Conservation (phyloP, 169 alveolate species). For the Cryptosporidium canis region DNA sequence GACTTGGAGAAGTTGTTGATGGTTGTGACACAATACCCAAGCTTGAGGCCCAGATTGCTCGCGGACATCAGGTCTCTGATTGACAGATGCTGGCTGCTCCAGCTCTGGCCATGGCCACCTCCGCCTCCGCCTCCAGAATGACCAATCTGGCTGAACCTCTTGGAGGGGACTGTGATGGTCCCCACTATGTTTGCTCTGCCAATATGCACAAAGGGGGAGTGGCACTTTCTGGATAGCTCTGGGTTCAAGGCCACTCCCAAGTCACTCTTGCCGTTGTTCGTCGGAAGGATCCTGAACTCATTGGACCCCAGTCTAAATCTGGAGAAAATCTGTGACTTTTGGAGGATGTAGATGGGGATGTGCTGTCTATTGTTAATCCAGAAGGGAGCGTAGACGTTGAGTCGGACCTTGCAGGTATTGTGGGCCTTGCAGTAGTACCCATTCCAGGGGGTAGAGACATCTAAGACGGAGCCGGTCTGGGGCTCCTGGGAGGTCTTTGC, state of each 20-base stretch:
- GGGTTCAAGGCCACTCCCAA: slow-evolving; percentile 41
- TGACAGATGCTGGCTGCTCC: neutral
- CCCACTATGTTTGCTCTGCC: slow-evolving; percentile 54
- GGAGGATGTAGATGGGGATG: slow-evolving; percentile 30
- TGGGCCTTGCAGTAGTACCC: slow-evolving; percentile 20
- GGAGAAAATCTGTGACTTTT: slow-evolving; percentile 20
- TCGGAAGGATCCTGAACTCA: slow-evolving; percentile 37
- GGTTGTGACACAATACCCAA: slow-evolving; percentile 50
- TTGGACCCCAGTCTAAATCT: slow-evolving; percentile 48
- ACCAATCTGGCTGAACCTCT: neutral
- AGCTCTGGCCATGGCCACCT: neutral
- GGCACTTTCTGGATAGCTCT: slow-evolving; percentile 18
- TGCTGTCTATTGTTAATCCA: slow-evolving; percentile 54
- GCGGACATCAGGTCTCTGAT: neutral
- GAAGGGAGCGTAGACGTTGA: slow-evolving; percentile 19
- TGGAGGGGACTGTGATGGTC: slow-evolving; percentile 39
- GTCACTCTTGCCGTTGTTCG: slow-evolving; percentile 41
- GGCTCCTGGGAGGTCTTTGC: neutral
- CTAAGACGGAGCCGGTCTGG: neutral
- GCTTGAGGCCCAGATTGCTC: slow-evolving; percentile 7
- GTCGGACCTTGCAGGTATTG: slow-evolving; percentile 44
- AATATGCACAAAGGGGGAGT: slow-evolving; percentile 28
- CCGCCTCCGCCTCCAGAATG: neutral
- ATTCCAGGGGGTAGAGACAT: slow-evolving; percentile 45
- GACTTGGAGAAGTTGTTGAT: slow-evolving; percentile 1